phyloP scores from a whole-genome alignment of 1,284 basidiomycete genomes.

The Marasmius oreades region DNA sequence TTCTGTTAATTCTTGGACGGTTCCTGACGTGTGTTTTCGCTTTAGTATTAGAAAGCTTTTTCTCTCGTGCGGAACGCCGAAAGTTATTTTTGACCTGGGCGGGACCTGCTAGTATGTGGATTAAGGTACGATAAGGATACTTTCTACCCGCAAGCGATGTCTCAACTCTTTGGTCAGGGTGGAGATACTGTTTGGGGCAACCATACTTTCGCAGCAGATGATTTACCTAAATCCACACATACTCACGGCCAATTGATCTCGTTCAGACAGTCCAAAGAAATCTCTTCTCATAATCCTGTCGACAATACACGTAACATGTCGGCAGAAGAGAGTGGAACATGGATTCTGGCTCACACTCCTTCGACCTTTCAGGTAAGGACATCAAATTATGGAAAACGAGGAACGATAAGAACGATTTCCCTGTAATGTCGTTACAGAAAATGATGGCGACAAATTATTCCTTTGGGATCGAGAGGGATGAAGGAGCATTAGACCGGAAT shows the following conservation, averaged over 20 bases:
- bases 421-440: constrained; percentile 44
- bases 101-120: constrained; percentile 91
- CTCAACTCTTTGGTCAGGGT: constrained; percentile 47
- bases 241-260: constrained; percentile 71
- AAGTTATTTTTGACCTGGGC: constrained; percentile 95
- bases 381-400: neutral
- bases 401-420: neutral
- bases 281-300: constrained; percentile 18
- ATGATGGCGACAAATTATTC: constrained; percentile 93
- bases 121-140: constrained; percentile 59
- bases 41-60: constrained; percentile 79
- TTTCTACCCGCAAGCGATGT: neutral
- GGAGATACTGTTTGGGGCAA: constrained; percentile 92
- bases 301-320: constrained; percentile 69
- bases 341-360: constrained; percentile 86
- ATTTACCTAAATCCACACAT: constrained; percentile 33
- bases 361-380: constrained; percentile 69
- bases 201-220: constrained; percentile 71
- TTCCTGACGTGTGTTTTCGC: neutral
- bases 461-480: constrained; percentile 86
- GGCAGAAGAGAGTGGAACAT: constrained; percentile 68
- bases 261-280: constrained; percentile 51
- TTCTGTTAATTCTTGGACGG: neutral
- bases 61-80: constrained; percentile 87
- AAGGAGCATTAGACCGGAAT: constrained; percentile 61